phyloP scores from a whole-genome alignment of 129 eudicot genomes.

The Arctium lappa region DNA sequence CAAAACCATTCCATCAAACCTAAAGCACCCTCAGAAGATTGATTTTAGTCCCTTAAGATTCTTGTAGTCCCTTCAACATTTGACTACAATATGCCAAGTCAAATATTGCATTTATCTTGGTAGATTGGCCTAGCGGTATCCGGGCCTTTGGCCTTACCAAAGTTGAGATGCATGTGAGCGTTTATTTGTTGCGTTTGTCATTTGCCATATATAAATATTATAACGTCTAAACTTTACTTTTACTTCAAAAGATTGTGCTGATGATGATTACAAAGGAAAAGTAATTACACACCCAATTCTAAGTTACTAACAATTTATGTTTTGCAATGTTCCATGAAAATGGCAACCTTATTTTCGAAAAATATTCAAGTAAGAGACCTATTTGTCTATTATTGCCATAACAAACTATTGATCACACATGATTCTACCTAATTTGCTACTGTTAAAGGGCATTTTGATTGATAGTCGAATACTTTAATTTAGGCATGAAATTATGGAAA shows the following conservation, averaged over 20 bases:
- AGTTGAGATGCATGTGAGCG: too few species aligned
- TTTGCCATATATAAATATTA: too few species aligned
- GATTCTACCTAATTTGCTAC: slow-evolving; percentile 1
- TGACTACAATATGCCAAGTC: too few species aligned
- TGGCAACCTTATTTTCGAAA: background rate
- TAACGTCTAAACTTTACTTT: too few species aligned
- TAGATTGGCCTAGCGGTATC: too few species aligned
- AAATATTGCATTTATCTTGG: too few species aligned
- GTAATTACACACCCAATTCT: background rate
- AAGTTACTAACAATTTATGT: background rate
- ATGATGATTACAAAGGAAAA: background rate
- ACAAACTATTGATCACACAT: background rate
- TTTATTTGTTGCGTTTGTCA: too few species aligned
- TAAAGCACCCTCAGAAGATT: too few species aligned
- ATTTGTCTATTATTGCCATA: background rate
- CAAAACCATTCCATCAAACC: too few species aligned
- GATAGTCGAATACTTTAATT: background rate
- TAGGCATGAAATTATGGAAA: background rate
- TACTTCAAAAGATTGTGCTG: too few species aligned
- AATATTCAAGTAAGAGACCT: background rate
- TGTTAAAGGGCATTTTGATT: background rate
- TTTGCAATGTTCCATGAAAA: background rate
- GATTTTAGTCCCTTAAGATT: background rate
- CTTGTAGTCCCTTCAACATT: too few species aligned
- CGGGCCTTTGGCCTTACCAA: too few species aligned